Evolutionary conservation across 2,329 filamentous ascomycete genomes (phyloP), one percentile per base, ranked within the genome.

Genomic region (Alternaria brassicae): DNA sequence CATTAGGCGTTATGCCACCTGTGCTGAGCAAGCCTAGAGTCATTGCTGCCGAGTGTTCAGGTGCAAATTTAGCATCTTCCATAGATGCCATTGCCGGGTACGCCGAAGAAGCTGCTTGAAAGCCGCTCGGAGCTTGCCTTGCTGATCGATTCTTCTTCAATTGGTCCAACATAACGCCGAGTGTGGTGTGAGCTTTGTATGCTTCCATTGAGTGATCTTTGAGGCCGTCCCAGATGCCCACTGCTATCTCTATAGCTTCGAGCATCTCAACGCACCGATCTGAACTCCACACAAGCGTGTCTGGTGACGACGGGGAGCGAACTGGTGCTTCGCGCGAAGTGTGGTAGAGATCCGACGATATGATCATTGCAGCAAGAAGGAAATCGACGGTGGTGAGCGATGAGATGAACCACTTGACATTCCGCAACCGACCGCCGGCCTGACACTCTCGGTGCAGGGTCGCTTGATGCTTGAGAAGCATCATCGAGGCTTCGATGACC

Each of bases 91-190:
- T 66, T 2, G 64, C 56, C 6, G 72, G 67, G 56, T 77, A 77
- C 1, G 68, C 53, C 5, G 75, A 66, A 23, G 72, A 62, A 27
- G 71, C 66, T 6, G 71, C 62, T 13, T 73, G 72, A 55, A 77
- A 77, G 49, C 68, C 73, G 36, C 69, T 74, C 30, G 65, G 70
- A 19, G 68, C 60, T 56, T 72, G 68, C 27, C 70, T 63, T 15
- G 62, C 55, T n/a, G 67, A 66, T 68, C 70, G 72, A 9, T 84
- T 81, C 56, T 79, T 81, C 69, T 85, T 89, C 53, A 97, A 83
- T 76, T 95, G 95, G 30, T 88, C 84, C 42, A 98, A 80, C 86
- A 98, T 93, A 51, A 97, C 88, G 21, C 88, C 88, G n/a, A 98
- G 82, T 23, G 94, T 85, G 40, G 87, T 88, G 39, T 88, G 88